A percentile compares a stretch with the other conserved stretches of the same genome.
These are phyloP conservation scores for Penicillium ucsense DNA, from an alignment of 495 filamentous ascomycete species.

Conservation along the genomic window DNA sequence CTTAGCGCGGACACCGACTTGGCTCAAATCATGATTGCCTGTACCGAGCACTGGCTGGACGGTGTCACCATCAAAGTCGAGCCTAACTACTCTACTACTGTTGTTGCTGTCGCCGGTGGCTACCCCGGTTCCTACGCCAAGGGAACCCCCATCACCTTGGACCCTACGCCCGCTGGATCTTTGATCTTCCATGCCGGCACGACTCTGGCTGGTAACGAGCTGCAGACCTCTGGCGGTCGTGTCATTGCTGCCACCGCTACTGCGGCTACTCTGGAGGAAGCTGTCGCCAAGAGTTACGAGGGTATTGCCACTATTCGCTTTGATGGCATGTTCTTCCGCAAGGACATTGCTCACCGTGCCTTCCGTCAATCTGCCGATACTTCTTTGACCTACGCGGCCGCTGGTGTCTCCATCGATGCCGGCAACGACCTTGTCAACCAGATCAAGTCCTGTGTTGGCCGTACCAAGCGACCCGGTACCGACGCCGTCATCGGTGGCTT, in stretches of 20 bases:
- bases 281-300: conserved; percentile 73
- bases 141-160: conserved; percentile 62
- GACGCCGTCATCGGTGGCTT: conserved; percentile 92
- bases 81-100: conserved; percentile 67
- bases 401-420: conserved; percentile 85
- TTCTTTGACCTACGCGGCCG: conserved; percentile 81
- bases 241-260: conserved; percentile 84
- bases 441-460: conserved; percentile 75
- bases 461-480: conserved; percentile 73
- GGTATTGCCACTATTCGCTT: conserved; percentile 74
- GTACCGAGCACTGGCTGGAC: conserved; percentile 64
- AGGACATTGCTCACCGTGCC: conserved; percentile 76
- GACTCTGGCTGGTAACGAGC: conserved; percentile 45
- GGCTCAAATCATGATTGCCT: conserved; percentile 83
- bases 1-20: conserved; percentile 74
- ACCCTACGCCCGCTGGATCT: conserved; percentile 39
- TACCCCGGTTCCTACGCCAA: conserved; percentile 87
- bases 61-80: conserved; percentile 58
- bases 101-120: conserved; percentile 89
- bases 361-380: conserved; percentile 34
- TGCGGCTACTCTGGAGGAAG: conserved; percentile 64
- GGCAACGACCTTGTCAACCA: conserved; percentile 83
- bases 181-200: conserved; percentile 94
- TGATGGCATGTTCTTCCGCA: conserved; percentile 83
- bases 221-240: conserved; percentile 74